Conservation (phyloP, 441 rosid species). For the Francoa sonchifolia region DNA sequence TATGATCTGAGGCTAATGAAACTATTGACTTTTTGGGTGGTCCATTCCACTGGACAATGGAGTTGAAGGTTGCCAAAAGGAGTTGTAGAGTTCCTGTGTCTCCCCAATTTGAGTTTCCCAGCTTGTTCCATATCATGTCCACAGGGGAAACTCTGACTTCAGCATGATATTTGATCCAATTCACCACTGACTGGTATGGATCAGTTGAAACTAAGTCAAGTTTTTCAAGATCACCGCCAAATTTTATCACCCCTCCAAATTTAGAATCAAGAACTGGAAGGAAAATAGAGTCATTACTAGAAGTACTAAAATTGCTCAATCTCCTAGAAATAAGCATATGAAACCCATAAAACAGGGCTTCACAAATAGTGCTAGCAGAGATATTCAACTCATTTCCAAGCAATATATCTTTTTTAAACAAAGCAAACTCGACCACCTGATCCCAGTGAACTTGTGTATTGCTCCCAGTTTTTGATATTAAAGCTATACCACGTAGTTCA, state of each 20-base stretch:
- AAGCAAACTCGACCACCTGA: slow-evolving; percentile 33
- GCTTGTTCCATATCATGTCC: slow-evolving; percentile 47
- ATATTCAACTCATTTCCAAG: slow-evolving; percentile 30
- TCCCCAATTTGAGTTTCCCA: slow-evolving; percentile 59
- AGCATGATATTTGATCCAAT: slow-evolving; percentile 46
- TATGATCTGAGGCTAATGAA: slow-evolving; percentile 37
- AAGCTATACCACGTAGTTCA: slow-evolving; percentile 43
- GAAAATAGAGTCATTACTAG: slow-evolving; percentile 25
- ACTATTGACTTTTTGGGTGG: slow-evolving; percentile 44
- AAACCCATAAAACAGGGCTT: slow-evolving; percentile 53
- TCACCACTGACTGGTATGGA: slow-evolving; percentile 28
- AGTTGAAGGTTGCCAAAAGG: slow-evolving; percentile 43
- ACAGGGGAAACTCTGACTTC: slow-evolving; percentile 38
- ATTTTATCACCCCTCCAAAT: slow-evolving; percentile 52
- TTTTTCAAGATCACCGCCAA: slow-evolving; percentile 40
- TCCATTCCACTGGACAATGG: slow-evolving; percentile 39
- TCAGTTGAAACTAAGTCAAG: slow-evolving; percentile 24
- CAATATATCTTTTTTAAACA: slow-evolving; percentile 33
- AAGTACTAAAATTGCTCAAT: slow-evolving; percentile 25
- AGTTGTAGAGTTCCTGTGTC: slow-evolving; percentile 47
- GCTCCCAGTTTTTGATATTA: slow-evolving; percentile 27
- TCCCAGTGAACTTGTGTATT: slow-evolving; percentile 38
- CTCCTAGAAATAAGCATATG: slow-evolving; percentile 43
- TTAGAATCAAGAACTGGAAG: slow-evolving; percentile 49
- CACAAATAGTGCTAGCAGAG: slow-evolving; percentile 35